Percentiles rank a stretch among this genome's conserved stretches.
Conservation (phyloP, 305 asterid species). For the Nicotiana rustica region DNA sequence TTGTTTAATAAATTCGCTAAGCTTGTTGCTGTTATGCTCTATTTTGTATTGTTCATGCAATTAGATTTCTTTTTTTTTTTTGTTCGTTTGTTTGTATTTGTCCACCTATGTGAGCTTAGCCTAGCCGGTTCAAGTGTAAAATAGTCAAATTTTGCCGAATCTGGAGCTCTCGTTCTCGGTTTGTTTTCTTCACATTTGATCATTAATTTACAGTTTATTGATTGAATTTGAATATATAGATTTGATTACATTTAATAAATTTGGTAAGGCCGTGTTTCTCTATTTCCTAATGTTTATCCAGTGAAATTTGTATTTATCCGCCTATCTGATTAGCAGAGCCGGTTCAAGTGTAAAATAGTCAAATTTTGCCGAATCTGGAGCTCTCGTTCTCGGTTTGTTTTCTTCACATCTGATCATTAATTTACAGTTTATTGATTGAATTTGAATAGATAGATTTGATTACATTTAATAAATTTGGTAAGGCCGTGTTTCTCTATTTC, state of each 20-base stretch:
- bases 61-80: neutral
- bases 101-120: neutral
- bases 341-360: slow-evolving; percentile 15
- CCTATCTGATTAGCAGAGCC: neutral
- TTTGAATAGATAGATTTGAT: neutral
- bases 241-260: neutral
- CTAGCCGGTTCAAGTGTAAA: neutral
- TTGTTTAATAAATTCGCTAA: slow-evolving; percentile 3
- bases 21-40: neutral
- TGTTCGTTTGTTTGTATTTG: neutral
- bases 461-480: neutral
- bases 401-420: too few species aligned
- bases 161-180: too few species aligned
- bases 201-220: neutral
- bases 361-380: neutral
- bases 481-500: neutral
- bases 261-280: neutral
- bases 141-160: neutral
- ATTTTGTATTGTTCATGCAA: slow-evolving; percentile 2
- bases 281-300: neutral
- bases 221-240: neutral
- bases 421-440: neutral
- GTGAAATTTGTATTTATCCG: too few species aligned
- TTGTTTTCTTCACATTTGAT: too few species aligned
- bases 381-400: too few species aligned